Evolutionary conservation across 1,139 yeast species (phyloP), one percentile per base, ranked within the genome.

Genomic region (Tardiomyces digboiensis): DNA sequence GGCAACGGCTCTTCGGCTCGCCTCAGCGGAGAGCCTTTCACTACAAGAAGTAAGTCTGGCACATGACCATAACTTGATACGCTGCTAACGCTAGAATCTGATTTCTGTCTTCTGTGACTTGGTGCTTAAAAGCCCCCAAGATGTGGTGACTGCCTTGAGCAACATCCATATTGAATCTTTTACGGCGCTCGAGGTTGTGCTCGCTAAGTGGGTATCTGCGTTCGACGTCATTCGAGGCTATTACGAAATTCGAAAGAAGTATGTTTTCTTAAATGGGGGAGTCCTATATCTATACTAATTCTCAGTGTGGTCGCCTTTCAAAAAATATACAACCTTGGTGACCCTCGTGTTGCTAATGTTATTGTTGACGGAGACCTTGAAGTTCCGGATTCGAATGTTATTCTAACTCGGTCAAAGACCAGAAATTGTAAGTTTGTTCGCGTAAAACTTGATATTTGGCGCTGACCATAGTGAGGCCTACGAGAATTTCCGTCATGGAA

Each of bases 391-490:
- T 74, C 75, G 1, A 77, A 77, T 45, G 58, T 78, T 29, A 88
- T 89, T 39, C 66, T 87, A 7, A 91, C 97, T 0, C 72, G 98
- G 54, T 86, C 97, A 0, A 83, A 80, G 80, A 78, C 94, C 2
- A 78, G 76, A 52, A 64, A 69, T n/a, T 71, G 55, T 46, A 45
- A 57, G 46, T 57, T 49, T 53, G 77, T 86, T 0, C 79, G 74
- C 55, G 71, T 87, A 1, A 70, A 89, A 0, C 86, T 88, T 0
- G 74, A 82, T 14, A 71, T 74, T 8, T 7, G 7, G 8, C 5
- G 14, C 33, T 26, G 33, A 26, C 33, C 12, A 5, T 16, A 26
- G 33, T 26, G 33, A 26, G 14, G 10, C 33, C 33, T 5, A 26
- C 12, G 33, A 26, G 33, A 8, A 26, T 26, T 5, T 26, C 33